Evolutionary conservation across 2,329 filamentous ascomycete species (phyloP).

Genomic region (Phaeosphaeria sp.): DNA sequence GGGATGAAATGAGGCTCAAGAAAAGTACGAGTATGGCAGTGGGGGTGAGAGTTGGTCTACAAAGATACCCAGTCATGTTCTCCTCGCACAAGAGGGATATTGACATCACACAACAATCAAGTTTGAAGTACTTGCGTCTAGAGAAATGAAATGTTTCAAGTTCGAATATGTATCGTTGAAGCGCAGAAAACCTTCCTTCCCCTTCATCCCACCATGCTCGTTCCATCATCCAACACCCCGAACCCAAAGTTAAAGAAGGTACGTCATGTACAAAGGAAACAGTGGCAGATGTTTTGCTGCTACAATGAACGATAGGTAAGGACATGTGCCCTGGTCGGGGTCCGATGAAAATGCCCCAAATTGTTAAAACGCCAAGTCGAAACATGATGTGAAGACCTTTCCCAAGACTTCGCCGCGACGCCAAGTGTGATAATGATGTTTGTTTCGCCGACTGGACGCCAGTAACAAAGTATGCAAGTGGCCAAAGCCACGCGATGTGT

Average conservation of each 20-base stretch:
- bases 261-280: conserved; percentile 29
- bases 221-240: conserved; percentile 19
- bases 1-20: conserved; percentile 25
- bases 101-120: not conserved
- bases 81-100: not conserved
- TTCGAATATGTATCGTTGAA: conserved; percentile 47
- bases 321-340: not conserved
- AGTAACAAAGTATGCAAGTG: not conserved
- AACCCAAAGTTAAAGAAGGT: conserved; percentile 12
- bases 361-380: not conserved
- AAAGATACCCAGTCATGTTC: conserved; percentile 12
- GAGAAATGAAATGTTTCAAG: not conserved
- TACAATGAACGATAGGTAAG: conserved; percentile 25
- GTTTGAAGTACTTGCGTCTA: not conserved
- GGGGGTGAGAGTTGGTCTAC: not conserved
- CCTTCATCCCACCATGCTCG: conserved; percentile 6
- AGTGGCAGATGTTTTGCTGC: conserved; percentile 13
- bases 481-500: not conserved
- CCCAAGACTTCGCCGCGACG: conserved; percentile 6
- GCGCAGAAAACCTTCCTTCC: conserved; percentile 4
- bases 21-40: not conserved
- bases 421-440: conserved; percentile 7
- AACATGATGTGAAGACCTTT: conserved; percentile 1
- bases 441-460: conserved; percentile 2
- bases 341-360: not conserved